These are phyloP conservation scores for Galerina marginata DNA, from an alignment of 768 basidiomycete species.

Conservation along the genomic window DNA sequence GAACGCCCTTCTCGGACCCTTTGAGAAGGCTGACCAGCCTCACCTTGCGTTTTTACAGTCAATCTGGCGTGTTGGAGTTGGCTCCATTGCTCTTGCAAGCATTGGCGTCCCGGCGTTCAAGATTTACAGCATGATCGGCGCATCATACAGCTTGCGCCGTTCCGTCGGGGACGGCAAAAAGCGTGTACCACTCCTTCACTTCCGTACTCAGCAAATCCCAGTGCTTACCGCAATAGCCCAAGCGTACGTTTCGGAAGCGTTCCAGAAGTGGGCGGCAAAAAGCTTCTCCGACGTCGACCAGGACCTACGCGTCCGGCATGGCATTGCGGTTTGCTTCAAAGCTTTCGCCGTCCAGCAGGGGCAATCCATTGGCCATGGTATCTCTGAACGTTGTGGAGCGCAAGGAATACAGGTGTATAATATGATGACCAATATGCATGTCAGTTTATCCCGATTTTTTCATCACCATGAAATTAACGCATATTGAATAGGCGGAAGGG, in stretches of 20 bases:
- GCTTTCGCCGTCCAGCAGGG: slow-evolving; percentile 21
- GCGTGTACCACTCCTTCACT: slow-evolving; percentile 37
- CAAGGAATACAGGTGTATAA: slow-evolving; percentile 46
- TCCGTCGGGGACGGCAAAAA: not conserved
- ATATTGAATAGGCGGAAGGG: slow-evolving; percentile 34
- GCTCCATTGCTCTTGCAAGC: slow-evolving; percentile 10
- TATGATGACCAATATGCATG: slow-evolving; percentile 36
- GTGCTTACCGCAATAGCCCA: slow-evolving; percentile 41
- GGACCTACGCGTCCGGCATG: slow-evolving; percentile 3
- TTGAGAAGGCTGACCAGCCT: slow-evolving; percentile 10
- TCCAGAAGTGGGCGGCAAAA: slow-evolving; percentile 24
- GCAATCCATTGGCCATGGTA: slow-evolving; percentile 17
- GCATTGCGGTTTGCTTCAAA: slow-evolving; percentile 15
- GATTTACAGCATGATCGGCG: not conserved
- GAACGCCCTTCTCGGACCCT: slow-evolving; percentile 34
- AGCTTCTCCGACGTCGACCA: slow-evolving; percentile 24
- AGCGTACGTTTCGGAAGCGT: slow-evolving; percentile 38
- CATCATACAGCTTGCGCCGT: slow-evolving; percentile 10
- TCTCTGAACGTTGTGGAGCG: slow-evolving; percentile 47
- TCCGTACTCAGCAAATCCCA: slow-evolving; percentile 48
- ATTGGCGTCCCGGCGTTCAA: slow-evolving; percentile 2
- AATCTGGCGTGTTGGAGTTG: slow-evolving; percentile 5
- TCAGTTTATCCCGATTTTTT: slow-evolving; percentile 21
- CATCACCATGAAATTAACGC: not conserved
- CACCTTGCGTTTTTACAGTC: slow-evolving; percentile 27